Evolutionary conservation across 129 eudicot species (phyloP), one percentile per base, ranked within the genome.

Genomic region (Flaveria sonorensis): DNA sequence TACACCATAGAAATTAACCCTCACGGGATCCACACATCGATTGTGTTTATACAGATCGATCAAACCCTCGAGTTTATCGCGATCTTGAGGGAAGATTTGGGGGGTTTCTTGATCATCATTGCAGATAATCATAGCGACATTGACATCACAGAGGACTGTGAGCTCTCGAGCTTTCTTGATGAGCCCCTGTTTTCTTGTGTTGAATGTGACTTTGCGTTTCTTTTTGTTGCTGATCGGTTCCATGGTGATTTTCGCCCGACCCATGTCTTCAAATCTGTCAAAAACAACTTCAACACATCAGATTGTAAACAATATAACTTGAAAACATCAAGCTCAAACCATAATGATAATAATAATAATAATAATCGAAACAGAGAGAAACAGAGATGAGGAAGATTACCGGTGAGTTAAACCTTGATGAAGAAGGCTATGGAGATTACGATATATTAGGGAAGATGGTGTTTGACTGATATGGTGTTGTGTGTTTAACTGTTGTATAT

Each of bases 141-240:
- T 59, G 15, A 73, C 69, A 59, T 73, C 77, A 59, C 77, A 57
- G 14, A 57, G 69, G 12, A 18, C 39, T 4, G 77, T 13, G 15
- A 73, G 77, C 0, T 73, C 68, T 8, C 12, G 9, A 10, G 42
- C 77, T 42, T 73, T 73, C 55, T 57, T 73, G 56, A 40, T 3
- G 4, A 47, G 12, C 10, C 53, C 73, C 26, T 43, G 57, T 69
- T 62, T 62, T 14, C 68, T 5, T 14, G 20, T 14, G 68, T 61
- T 61, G 68, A 61, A 61, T 26, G 68, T 61, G 42, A 28, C 1
- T 6, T 61, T 61, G 10, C 68, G 68, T 61, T 61, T 61, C 68
- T 61, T 61, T 10, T 26, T 2, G 19, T 26, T 61, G 18, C 1
- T 26, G n/a, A 61, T 61, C 16, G 15, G 52, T 55, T 53, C 66